Evolutionary conservation across 805 yeast species (phyloP).

Genomic region (Cephaloascus fragrans): DNA sequence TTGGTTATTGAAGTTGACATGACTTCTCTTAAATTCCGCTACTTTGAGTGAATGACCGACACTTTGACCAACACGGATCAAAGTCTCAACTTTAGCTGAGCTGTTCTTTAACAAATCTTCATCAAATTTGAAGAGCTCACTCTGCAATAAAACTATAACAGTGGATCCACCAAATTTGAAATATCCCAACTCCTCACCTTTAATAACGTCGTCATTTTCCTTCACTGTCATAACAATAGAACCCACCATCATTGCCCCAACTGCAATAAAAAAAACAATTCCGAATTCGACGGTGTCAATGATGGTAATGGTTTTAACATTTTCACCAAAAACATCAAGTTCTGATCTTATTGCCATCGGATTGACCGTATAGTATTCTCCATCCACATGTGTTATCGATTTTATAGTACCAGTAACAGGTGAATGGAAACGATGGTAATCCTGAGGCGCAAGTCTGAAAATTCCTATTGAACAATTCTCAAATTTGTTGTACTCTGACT

Average conservation of each 20-base stretch:
- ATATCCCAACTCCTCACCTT: conserved; percentile 86
- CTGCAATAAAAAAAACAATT: conserved; percentile 62
- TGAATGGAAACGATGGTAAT: conserved; percentile 86
- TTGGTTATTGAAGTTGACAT: conserved; percentile 33
- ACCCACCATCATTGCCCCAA: conserved; percentile 99
- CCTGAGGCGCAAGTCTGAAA: conserved; percentile 93
- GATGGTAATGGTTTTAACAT: conserved; percentile 70
- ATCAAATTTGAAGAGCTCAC: conserved; percentile 48
- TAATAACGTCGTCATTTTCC: conserved; percentile 44
- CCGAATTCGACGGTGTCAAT: conserved; percentile 75
- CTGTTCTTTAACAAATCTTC: conserved; percentile 67
- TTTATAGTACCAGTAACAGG: conserved; percentile 75
- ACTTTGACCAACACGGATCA: conserved; percentile 85
- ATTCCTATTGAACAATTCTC: conserved; percentile 60
- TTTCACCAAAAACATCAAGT: conserved; percentile 89
- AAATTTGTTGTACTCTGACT: conserved; percentile 28
- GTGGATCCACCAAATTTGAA: conserved; percentile 97
- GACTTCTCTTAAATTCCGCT: conserved; percentile 39
- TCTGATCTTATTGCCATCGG: conserved; percentile 93
- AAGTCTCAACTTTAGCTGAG: conserved; percentile 60
- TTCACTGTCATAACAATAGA: conserved; percentile 65
- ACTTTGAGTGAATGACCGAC: conserved; percentile 61
- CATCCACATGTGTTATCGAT: conserved; percentile 60
- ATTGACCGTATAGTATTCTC: conserved; percentile 92
- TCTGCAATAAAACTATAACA: conserved; percentile 54